phyloP scores from a whole-genome alignment of 1,139 yeast species.

The Candida pseudoviswanathii region DNA sequence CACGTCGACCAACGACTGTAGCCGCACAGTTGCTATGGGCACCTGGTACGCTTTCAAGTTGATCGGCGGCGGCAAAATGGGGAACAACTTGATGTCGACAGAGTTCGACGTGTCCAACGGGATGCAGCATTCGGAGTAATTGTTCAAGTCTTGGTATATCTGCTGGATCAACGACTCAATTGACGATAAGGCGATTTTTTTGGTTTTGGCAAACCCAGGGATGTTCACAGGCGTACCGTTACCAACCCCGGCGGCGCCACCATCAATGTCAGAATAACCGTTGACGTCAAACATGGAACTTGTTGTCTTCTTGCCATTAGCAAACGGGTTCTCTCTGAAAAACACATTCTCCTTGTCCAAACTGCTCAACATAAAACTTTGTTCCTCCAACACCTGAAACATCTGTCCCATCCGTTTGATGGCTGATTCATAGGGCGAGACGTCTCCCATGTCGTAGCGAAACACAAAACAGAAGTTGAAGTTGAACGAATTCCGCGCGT shows the following conservation, averaged over 20 bases:
- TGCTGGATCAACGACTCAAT: constrained; percentile 85
- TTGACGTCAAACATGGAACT: background rate
- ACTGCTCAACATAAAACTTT: constrained; percentile 72
- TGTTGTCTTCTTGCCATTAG: constrained; percentile 2
- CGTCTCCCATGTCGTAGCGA: constrained; percentile 69
- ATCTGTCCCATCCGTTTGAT: constrained; percentile 82
- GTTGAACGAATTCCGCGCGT: constrained; percentile 87
- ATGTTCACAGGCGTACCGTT: constrained; percentile 19
- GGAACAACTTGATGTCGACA: constrained; percentile 89
- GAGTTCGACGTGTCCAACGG: constrained; percentile 90
- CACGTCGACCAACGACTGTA: constrained; percentile 73
- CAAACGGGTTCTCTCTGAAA: constrained; percentile 26
- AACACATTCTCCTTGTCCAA: constrained; percentile 39
- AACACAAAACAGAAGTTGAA: constrained; percentile 94
- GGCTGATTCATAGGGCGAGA: constrained; percentile 84
- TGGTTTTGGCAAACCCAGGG: constrained; percentile 46
- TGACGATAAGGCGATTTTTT: constrained; percentile 53
- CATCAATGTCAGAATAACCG: background rate
- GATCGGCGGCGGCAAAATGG: constrained; percentile 83
- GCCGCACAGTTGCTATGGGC: constrained; percentile 80
- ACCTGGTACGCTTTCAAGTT: constrained; percentile 75
- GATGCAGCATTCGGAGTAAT: constrained; percentile 92
- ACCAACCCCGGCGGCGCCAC: background rate
- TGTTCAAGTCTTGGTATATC: constrained; percentile 87
- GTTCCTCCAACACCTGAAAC: constrained; percentile 92